phyloP scores from a whole-genome alignment of 2,329 filamentous ascomycete genomes.

The Fusarium continuum region DNA sequence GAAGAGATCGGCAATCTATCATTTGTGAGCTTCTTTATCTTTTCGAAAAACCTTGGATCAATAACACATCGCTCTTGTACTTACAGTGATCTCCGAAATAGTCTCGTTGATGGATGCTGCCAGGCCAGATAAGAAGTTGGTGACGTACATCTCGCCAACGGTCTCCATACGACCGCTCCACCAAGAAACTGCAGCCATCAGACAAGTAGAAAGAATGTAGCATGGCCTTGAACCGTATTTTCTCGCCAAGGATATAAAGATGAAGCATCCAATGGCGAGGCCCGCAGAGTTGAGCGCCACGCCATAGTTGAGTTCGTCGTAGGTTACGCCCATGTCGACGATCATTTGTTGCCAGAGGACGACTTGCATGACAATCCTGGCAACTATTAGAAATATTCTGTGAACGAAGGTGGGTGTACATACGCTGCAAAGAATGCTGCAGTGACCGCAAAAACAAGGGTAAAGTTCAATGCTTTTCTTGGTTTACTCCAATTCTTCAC shows the following conservation, averaged over 20 bases:
- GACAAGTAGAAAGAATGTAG: slow-evolving; percentile 36
- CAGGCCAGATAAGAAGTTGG: slow-evolving; percentile 45
- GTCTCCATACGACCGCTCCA: slow-evolving; percentile 14
- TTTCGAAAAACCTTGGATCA: no score
- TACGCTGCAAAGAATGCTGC: slow-evolving; percentile 38
- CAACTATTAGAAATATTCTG: rapidly evolving
- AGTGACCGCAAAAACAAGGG: slow-evolving; percentile 36
- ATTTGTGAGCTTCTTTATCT: not conserved
- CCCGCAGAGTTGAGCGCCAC: slow-evolving; percentile 43
- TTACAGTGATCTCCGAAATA: slow-evolving; percentile 50
- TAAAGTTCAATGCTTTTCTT: slow-evolving; percentile 41
- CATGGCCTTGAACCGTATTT: slow-evolving; percentile 45
- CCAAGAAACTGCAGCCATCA: slow-evolving; percentile 19
- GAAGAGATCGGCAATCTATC: slow-evolving; percentile 46
- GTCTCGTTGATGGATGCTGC: slow-evolving; percentile 52
- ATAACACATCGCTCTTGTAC: not conserved
- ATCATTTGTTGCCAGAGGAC: slow-evolving; percentile 46
- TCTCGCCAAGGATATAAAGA: slow-evolving; percentile 46
- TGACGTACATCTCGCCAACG: slow-evolving; percentile 36
- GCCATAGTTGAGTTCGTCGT: slow-evolving; percentile 37
- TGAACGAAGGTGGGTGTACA: not conserved
- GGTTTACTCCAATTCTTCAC: slow-evolving; percentile 41
- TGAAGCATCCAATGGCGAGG: slow-evolving; percentile 43
- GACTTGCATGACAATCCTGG: slow-evolving; percentile 19
- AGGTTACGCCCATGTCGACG: slow-evolving; percentile 38